These are phyloP conservation scores for Pascua guehoae DNA, from an alignment of 1,284 basidiomycete species.

Conservation along the genomic window DNA sequence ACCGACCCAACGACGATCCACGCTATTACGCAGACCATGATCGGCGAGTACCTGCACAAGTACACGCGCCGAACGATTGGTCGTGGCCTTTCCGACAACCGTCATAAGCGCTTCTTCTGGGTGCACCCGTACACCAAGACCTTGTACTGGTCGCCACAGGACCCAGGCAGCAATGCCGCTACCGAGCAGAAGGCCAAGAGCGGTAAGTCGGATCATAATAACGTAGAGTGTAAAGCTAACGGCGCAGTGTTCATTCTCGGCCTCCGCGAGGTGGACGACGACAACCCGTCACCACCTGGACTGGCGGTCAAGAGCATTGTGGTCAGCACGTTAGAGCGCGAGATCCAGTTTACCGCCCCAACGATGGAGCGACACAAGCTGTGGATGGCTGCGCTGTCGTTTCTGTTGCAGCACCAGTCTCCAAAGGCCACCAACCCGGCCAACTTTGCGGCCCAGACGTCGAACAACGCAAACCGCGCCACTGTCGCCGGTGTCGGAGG, in stretches of 20 bases:
- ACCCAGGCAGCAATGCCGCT: slow-evolving; percentile 82
- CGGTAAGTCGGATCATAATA: slow-evolving; percentile 1
- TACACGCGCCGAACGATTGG: slow-evolving; percentile 90
- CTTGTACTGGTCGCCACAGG: slow-evolving; percentile 92
- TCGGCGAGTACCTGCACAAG: slow-evolving; percentile 97
- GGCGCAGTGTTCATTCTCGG: slow-evolving; percentile 80
- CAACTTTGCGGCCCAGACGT: slow-evolving; percentile 8
- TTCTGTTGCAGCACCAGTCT: slow-evolving; percentile 42
- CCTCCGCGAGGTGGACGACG: slow-evolving; percentile 83
- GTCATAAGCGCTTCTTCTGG: slow-evolving; percentile 98
- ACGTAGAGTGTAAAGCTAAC: too few relatives aligned
- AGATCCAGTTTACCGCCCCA: slow-evolving; percentile 96
- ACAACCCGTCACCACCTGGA: slow-evolving; percentile 88
- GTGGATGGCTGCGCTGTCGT: slow-evolving; percentile 66
- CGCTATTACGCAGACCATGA: slow-evolving; percentile 99
- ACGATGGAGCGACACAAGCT: slow-evolving; percentile 93
- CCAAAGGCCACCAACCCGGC: slow-evolving; percentile 6
- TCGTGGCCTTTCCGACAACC: slow-evolving; percentile 81
- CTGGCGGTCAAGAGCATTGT: slow-evolving; percentile 89
- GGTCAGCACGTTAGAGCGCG: slow-evolving; percentile 84
- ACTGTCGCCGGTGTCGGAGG: background rate
- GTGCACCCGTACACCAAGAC: slow-evolving; percentile 98
- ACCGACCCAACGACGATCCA: slow-evolving; percentile 88
- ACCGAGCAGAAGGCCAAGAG: slow-evolving; percentile 94
- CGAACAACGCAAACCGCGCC: background rate